Percentiles rank a stretch among this genome's conserved stretches.
phyloP scores from a whole-genome alignment of 2,329 filamentous ascomycete genomes.

The Rasamsonia emersonii region DNA sequence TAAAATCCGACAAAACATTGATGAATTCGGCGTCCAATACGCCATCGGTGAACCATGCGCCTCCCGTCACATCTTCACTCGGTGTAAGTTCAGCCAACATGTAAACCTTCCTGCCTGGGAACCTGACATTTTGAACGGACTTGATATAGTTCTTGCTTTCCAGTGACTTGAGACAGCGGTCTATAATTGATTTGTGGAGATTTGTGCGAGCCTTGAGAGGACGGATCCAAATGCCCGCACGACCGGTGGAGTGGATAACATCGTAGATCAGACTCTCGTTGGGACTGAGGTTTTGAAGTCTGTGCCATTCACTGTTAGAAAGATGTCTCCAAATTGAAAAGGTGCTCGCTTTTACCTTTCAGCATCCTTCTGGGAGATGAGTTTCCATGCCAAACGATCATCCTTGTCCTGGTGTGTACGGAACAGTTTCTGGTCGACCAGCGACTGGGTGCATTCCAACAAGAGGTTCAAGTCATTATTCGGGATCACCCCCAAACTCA shows the following conservation, averaged over 20 bases:
- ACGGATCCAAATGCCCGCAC: slow-evolving; percentile 84
- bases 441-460: slow-evolving; percentile 35
- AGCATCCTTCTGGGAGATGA: slow-evolving; percentile 40
- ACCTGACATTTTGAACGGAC: slow-evolving; percentile 84
- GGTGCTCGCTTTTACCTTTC: slow-evolving; percentile 32
- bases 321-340: neutral
- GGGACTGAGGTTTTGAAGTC: slow-evolving; percentile 41
- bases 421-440: slow-evolving; percentile 39
- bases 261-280: slow-evolving; percentile 82
- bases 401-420: slow-evolving; percentile 36
- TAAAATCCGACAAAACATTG: slow-evolving; percentile 60
- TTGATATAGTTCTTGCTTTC: slow-evolving; percentile 76
- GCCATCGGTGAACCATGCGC: slow-evolving; percentile 88
- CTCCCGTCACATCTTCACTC: slow-evolving; percentile 82
- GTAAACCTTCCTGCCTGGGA: slow-evolving; percentile 89
- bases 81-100: slow-evolving; percentile 80
- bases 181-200: slow-evolving; percentile 75
- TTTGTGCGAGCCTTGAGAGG: slow-evolving; percentile 71
- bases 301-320: slow-evolving; percentile 7
- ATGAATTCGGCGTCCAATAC: slow-evolving; percentile 86
- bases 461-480: slow-evolving; percentile 35
- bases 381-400: slow-evolving; percentile 39
- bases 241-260: slow-evolving; percentile 76
- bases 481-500: slow-evolving; percentile 35
- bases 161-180: slow-evolving; percentile 73